These are phyloP conservation scores for Penicillium crustosum DNA, from an alignment of 2,329 filamentous ascomycete species.

Conservation along the genomic window DNA sequence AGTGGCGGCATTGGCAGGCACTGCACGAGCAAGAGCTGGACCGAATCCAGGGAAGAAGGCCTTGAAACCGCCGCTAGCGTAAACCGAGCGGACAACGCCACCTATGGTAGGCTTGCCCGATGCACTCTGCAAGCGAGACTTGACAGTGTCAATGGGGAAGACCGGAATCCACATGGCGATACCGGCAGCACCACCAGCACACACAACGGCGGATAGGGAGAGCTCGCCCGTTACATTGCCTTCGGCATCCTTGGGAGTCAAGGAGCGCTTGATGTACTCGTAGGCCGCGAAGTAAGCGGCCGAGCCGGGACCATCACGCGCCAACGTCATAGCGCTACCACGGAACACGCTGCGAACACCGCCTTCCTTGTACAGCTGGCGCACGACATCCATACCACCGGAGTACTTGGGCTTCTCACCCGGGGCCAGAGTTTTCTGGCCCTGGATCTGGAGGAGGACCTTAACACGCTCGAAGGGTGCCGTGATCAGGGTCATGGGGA, in stretches of 20 bases:
- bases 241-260: constrained; percentile 78
- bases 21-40: constrained; percentile 85
- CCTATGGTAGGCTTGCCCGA: constrained; percentile 79
- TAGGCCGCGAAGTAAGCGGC: constrained; percentile 98
- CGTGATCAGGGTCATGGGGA: constrained; percentile 98
- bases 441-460: constrained; percentile 96
- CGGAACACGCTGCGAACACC: constrained; percentile 91
- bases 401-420: constrained; percentile 92
- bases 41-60: constrained; percentile 98
- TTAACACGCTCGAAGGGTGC: constrained; percentile 98
- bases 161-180: constrained; percentile 99
- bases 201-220: constrained; percentile 77
- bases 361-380: constrained; percentile 88
- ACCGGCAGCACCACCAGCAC: constrained; percentile 84
- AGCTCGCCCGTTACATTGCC: constrained; percentile 75
- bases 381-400: constrained; percentile 84
- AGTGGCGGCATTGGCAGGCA: constrained; percentile 94
- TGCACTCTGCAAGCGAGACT: constrained; percentile 87
- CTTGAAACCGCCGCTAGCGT: constrained; percentile 75
- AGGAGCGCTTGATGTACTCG: constrained; percentile 84
- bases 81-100: constrained; percentile 78
- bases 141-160: constrained; percentile 96
- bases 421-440: constrained; percentile 78
- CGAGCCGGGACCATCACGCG: constrained; percentile 86
- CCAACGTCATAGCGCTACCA: constrained; percentile 84